Base-by-base conservation (phyloP, 345 rosid genomes). In the Toxicodendron radicans region DNA sequence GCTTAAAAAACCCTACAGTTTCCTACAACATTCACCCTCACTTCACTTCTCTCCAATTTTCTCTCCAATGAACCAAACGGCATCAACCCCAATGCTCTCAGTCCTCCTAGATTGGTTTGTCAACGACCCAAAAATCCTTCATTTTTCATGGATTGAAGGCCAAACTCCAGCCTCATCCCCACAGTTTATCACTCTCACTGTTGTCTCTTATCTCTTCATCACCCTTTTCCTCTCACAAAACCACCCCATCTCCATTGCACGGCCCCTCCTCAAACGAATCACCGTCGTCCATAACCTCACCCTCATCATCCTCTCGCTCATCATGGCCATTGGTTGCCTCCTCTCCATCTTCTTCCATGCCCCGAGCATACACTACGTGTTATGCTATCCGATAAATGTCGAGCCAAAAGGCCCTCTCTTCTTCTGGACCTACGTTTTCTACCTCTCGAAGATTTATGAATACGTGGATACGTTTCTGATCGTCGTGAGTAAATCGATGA, bases 381-480 rank as follows among this genome's bases (percentile, higher is more conserved):
- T 90, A 60, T 88, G 92, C 78, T 85, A 84, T 89, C 95, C 91
- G 6, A 66, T 59, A 1, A 23, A 66, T 5, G 87, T 87, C 2
- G 46, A 51, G 1, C 79, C 92, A 3, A 48, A 75, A 0, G 95
- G 95, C 1, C 91, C 95, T 13, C 74, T 85, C 54, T 90, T 90
- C 65, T 90, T 90, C 81, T 90, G 95, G 95, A 82, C 80, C 35
- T 80, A 90, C 82, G 35, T 90, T 4, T 90, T 87, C 75, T 90
- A 90, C 73, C 88, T 90, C 63, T 90, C 92, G 33, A 90, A 88
- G 73, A 80, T 85, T 46, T 73, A 85, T 1, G 95, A 90, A 76
- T 86, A 84, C 58, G 21, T 78, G 0, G 95, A 90, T 74, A 90
- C 95, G 66, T 75, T 90, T 12, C 60, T 88, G 63, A 90, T 90